Conservation (phyloP, 495 filamentous ascomycete genomes). For the Annulohypoxylon bovei region DNA sequence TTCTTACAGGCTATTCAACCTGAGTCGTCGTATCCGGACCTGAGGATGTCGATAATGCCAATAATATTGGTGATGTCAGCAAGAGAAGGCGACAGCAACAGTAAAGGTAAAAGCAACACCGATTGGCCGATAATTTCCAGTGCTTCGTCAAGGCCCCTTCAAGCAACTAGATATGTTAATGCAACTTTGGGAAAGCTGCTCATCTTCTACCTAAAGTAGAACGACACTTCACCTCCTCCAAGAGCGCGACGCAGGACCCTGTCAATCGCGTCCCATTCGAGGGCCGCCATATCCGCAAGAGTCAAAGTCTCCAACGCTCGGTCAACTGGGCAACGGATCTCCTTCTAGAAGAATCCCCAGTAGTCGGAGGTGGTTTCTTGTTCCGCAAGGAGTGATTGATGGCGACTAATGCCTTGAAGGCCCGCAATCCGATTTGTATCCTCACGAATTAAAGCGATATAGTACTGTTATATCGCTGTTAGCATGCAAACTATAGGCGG, state of each 20-base stretch:
- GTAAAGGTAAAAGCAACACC: not conserved
- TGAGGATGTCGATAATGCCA: no score
- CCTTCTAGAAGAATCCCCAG: slow-evolving; percentile 58
- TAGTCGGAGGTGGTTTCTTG: slow-evolving; percentile 45
- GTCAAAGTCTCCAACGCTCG: slow-evolving; percentile 46
- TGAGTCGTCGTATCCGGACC: not conserved
- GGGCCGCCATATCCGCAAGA: slow-evolving; percentile 44
- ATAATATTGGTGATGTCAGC: no score
- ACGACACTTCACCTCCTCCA: slow-evolving; percentile 17
- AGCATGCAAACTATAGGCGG: slow-evolving; percentile 23
- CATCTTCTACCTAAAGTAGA: not conserved
- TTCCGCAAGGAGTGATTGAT: slow-evolving; percentile 48
- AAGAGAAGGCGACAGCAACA: no score
- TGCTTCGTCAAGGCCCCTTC: no score
- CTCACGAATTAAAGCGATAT: slow-evolving; percentile 61
- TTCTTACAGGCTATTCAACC: not conserved
- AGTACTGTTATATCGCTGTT: slow-evolving; percentile 53
- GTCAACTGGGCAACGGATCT: slow-evolving; percentile 47
- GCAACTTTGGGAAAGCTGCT: not conserved
- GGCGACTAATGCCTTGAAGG: slow-evolving; percentile 33
- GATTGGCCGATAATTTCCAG: not conserved
- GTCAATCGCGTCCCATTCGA: slow-evolving; percentile 56
- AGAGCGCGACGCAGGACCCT: slow-evolving; percentile 48
- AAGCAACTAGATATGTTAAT: not conserved
- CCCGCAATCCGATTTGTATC: slow-evolving; percentile 49